Base-by-base conservation (phyloP, 2,329 filamentous ascomycete genomes). In the Clarireedia hainanense region DNA sequence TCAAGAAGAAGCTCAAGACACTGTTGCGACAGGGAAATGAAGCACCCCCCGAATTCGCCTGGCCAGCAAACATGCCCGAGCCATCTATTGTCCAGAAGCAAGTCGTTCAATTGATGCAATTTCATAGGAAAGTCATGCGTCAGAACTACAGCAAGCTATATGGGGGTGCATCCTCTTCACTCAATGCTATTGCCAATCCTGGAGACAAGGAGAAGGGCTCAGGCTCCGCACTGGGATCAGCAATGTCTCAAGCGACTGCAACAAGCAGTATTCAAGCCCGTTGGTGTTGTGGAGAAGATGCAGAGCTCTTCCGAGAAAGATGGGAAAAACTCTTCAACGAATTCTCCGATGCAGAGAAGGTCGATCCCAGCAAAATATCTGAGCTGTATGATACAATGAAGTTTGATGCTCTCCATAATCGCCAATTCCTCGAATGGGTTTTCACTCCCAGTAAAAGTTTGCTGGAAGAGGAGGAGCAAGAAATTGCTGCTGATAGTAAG, bases 331-430 rank as follows among this genome's bases (percentile, higher is more conserved):
- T 99, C 2, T 99, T 99, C 72, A 83, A 86, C 48, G 94, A 99
- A 69, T 99, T 99, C 67, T 94, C 88, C 62, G 95, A 99, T 70
- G 87, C 89, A 1, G 94, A 99, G 67, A 99, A 99, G 75, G 91
- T 97, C 17, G 94, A 99, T 71, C 95, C 95, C 17, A 96, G 91
- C 77, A 99, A 99, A 75, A 92, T 99, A 60, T 96, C 91, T 5
- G 94, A 99, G 74, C 80, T 99, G 2, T 99, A 99, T 70, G 94
- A 99, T 71, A 97, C 92, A 20, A 97, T 99, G 94, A 99, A 99
- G 72, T 99, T 97, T 62, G 94, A 99, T 70, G 94, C 94, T 1
- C 78, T 99, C 14, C 95, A 99, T 72, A 99, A 99, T 68, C 85
- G 94, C 2, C 89, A 91, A 60, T 99, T 99, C 67, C 76, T 99